phyloP scores from a whole-genome alignment of 1,284 basidiomycete species.

The Butyriboletus appendiculatus region DNA sequence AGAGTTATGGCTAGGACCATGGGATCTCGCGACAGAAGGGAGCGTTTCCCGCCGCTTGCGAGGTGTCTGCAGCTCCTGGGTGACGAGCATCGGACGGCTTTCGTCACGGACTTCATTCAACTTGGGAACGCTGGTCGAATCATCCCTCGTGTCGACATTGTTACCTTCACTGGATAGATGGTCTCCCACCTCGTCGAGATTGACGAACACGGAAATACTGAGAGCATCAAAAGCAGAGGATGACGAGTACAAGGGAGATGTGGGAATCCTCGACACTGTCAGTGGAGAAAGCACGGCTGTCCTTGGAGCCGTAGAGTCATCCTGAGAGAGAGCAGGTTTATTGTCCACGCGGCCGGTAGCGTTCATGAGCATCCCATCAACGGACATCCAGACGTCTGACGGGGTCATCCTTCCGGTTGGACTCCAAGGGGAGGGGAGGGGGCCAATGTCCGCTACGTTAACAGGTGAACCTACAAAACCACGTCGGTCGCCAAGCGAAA shows the following conservation, averaged over 20 bases:
- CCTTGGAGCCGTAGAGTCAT: neutral
- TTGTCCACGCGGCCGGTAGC: slow-evolving; percentile 17
- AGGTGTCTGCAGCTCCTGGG: slow-evolving; percentile 6
- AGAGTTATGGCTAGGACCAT: neutral
- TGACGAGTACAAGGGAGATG: slow-evolving; percentile 16
- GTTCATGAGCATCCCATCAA: slow-evolving; percentile 19
- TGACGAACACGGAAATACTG: slow-evolving; percentile 23
- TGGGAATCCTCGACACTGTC: slow-evolving; percentile 3
- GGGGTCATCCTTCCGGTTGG: slow-evolving; percentile 16
- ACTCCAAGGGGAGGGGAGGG: slow-evolving; percentile 36
- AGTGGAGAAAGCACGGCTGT: neutral
- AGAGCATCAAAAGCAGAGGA: slow-evolving; percentile 19
- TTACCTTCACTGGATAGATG: neutral
- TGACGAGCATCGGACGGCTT: slow-evolving; percentile 1
- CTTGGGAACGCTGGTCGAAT: neutral
- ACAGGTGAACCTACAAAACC: slow-evolving; percentile 12
- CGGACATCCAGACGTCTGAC: slow-evolving; percentile 30
- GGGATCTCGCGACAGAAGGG: slow-evolving; percentile 4
- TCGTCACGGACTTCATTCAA: slow-evolving; percentile 1
- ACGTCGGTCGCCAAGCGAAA: slow-evolving; percentile 23
- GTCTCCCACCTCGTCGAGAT: slow-evolving; percentile 9
- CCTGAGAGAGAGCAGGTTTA: neutral
- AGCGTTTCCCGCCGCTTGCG: slow-evolving; percentile 19
- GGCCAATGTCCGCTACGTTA: slow-evolving; percentile 1
- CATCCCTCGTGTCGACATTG: neutral